Evolutionary conservation across 176 grass and related monocot species (phyloP), one percentile per base, ranked within the genome.

Genomic region (Otatea glauca): DNA sequence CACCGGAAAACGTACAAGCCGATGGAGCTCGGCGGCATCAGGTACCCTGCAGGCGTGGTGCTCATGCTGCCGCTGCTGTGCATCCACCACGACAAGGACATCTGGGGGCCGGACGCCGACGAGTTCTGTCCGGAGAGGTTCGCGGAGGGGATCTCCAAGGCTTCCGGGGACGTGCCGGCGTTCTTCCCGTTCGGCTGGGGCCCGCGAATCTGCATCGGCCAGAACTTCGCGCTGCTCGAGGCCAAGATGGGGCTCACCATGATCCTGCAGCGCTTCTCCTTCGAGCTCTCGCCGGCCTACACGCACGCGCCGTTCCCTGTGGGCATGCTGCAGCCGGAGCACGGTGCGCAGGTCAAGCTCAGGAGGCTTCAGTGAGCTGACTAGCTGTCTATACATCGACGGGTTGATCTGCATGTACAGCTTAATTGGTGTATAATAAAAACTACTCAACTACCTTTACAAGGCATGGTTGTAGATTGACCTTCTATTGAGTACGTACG

Each of bases 41-140:
- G 50, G 48, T 93, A 81, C 82, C 91, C 94, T 13, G 81, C 89
- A 0, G 91, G 91, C 0, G 91, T 96, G 18, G 32, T 90, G 64
- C 67, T 96, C 50, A 21, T 69, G 74, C 48, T 96, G 78, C 73
- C 88, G 17, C 27, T 89, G 39, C 44, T 96, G 43, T 72, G 37
- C 34, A 39, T 91, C 3, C 88, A 96, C 69, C 94, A 96, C 32
- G 93, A 95, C 76, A 86, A 72, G 63, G 88, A 89, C 74, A 61
- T 91, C 1, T 95, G 93, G 93, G 91, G 93, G 0, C 42, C 81
- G 3, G 91, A 97, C 62, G 91, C 85, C 0, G 55, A 37, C 21
- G 89, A 94, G 50, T 97, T 97, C 91, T 91, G 78, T 73, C 94
- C 94, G 25, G 85, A 91, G 70, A 85, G 94, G 83, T 93, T 97